A percentile compares a stretch with the other conserved stretches of the same genome.
Evolutionary conservation across 768 basidiomycete species (phyloP).

Genomic region (Strobilomyces echinocephalus): DNA sequence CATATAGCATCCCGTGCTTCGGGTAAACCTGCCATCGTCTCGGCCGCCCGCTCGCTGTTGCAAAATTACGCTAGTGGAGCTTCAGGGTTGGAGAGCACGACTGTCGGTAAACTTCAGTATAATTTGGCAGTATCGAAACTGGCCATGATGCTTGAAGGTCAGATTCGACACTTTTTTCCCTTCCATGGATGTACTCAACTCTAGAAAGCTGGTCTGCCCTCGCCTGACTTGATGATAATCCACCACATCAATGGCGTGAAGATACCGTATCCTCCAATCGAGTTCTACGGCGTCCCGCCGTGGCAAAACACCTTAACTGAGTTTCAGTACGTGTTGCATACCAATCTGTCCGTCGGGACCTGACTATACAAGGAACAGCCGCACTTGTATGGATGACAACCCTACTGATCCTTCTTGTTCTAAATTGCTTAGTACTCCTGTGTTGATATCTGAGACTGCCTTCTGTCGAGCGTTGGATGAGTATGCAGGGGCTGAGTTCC

Average conservation of each 20-base stretch:
- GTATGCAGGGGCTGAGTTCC: constrained; percentile 70
- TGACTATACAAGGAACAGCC: constrained; percentile 13
- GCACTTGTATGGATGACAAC: constrained; percentile 18
- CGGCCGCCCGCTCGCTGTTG: constrained; percentile 46
- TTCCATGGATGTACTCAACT: constrained; percentile 22
- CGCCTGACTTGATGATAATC: constrained; percentile 76
- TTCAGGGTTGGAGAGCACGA: background rate
- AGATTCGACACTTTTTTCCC: constrained; percentile 10
- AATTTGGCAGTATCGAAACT: constrained; percentile 43
- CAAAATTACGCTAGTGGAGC: constrained; percentile 13
- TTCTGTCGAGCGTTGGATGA: constrained; percentile 72
- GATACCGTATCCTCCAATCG: constrained; percentile 43
- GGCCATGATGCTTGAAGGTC: constrained; percentile 57
- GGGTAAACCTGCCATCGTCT: constrained; percentile 62
- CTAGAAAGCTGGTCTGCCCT: constrained; percentile 49
- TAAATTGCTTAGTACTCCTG: background rate
- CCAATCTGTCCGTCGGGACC: background rate
- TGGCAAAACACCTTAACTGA: constrained; percentile 84
- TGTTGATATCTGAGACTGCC: constrained; percentile 45
- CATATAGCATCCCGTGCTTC: constrained; percentile 55
- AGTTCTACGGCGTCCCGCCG: constrained; percentile 74
- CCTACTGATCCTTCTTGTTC: background rate
- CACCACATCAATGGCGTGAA: constrained; percentile 47
- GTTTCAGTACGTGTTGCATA: constrained; percentile 53
- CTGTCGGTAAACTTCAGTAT: constrained; percentile 18